These are phyloP conservation scores for Aspergillus indologenus DNA, from an alignment of 495 filamentous ascomycete species.

Conservation along the genomic window DNA sequence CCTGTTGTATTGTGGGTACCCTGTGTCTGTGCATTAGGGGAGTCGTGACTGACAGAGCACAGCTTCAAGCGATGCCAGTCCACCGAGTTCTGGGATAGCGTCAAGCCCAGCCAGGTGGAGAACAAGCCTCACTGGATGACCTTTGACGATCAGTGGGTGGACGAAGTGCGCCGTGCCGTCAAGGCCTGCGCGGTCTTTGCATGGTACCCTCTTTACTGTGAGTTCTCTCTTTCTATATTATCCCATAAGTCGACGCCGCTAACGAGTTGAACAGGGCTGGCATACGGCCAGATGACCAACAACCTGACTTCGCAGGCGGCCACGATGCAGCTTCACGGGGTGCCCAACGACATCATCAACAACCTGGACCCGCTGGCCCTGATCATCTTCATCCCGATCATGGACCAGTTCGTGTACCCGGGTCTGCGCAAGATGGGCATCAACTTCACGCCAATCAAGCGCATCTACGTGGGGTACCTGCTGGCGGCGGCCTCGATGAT, in stretches of 20 bases:
- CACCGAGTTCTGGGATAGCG: slow-evolving; percentile 57
- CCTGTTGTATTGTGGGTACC: slow-evolving; percentile 38
- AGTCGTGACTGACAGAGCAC: not conserved
- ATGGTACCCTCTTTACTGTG: slow-evolving; percentile 60
- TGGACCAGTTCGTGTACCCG: slow-evolving; percentile 66
- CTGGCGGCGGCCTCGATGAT: slow-evolving; percentile 57
- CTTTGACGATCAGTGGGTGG: slow-evolving; percentile 54
- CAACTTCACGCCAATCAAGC: slow-evolving; percentile 62
- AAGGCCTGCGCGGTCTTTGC: slow-evolving; percentile 53
- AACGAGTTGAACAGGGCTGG: slow-evolving; percentile 36
- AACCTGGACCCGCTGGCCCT: slow-evolving; percentile 71
- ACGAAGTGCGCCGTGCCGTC: slow-evolving; percentile 48
- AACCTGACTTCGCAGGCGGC: slow-evolving; percentile 59
- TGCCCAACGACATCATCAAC: slow-evolving; percentile 66
- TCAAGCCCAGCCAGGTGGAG: slow-evolving; percentile 59
- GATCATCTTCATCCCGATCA: slow-evolving; percentile 66
- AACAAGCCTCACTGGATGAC: slow-evolving; percentile 62
- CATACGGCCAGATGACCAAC: slow-evolving; percentile 56
- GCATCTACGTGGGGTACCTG: slow-evolving; percentile 65
- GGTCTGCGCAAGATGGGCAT: slow-evolving; percentile 54
- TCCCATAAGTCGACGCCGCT: not conserved
- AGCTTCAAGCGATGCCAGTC: slow-evolving; percentile 53
- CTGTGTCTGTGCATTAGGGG: not conserved
- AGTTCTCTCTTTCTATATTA: not conserved
- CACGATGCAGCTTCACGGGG: slow-evolving; percentile 48